Evolutionary conservation across 805 yeast genomes (phyloP), one percentile per base, ranked within the genome.

Genomic region (Candida dajiaensis): DNA sequence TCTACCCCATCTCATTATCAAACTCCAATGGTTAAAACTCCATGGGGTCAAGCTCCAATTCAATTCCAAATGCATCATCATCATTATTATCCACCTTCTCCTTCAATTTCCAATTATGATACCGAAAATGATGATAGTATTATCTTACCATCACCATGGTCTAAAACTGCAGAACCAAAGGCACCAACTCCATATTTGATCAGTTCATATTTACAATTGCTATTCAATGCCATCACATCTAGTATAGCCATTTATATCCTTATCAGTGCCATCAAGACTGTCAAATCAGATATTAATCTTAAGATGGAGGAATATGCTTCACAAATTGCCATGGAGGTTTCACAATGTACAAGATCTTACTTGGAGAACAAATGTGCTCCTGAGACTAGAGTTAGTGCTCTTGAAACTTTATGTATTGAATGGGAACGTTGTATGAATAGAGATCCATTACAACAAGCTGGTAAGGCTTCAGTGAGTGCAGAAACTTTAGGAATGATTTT

Each of bases 361-460:
- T 40, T 64, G 33, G 75, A 71, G 11, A 85, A 85, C 61, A 61
- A 70, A 35, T 85, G 95, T 61, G 68, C 68, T 15, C 79, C 79
- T 4, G 77, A 72, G 11, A 66, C 71, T 4, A 67, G 78, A 10
- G 78, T 74, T 3, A 85, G 89, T 1, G 85, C 82, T 3, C 59
- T 84, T 47, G 77, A 75, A 46, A 65, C 66, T 22, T 69, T 71
- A 35, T 85, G 94, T 62, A 65, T 69, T 15, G 67, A 71, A 47
- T 85, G 89, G 89, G 75, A 71, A 44, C 71, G 71, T 40, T 84
- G 92, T 58, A 82, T 83, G 85, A 70, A 70, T 42, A 76, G 78
- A 54, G 78, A 81, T 60, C 71, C 56, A 51, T 62, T 45, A 8
- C 50, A 59, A 9, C 62, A 64, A 29, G 68, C 72, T 1, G 79